These are phyloP conservation scores for Wickerhamiella lipophila DNA, from an alignment of 805 yeast genomes.

Conservation along the genomic window DNA sequence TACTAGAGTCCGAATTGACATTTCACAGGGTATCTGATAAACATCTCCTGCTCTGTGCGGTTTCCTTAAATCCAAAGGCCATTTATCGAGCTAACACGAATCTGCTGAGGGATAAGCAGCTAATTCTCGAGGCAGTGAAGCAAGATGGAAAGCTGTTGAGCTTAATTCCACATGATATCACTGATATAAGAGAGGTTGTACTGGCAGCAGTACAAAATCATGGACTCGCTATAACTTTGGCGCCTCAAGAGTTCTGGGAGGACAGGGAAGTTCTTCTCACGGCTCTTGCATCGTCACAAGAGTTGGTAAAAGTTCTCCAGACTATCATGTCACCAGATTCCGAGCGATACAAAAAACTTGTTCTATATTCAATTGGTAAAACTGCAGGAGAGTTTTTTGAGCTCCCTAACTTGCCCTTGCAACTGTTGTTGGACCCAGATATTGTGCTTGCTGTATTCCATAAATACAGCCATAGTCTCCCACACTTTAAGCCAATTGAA, in stretches of 20 bases:
- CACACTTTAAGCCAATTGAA: not conserved
- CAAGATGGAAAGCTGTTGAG: not conserved
- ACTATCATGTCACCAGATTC: not conserved
- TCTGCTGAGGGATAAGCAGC: not conserved
- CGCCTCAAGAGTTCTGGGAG: not conserved
- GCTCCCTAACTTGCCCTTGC: not conserved
- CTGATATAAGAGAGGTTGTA: not conserved
- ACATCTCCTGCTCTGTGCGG: not conserved
- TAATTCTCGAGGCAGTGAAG: not conserved
- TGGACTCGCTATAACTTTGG: not conserved
- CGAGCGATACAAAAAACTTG: not conserved
- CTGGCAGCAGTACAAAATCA: conserved; percentile 2
- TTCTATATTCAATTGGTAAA: not conserved
- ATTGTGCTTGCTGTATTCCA: conserved; percentile 4
- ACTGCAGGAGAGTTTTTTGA: not conserved
- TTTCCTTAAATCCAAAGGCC: not conserved
- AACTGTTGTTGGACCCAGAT: conserved; percentile 1
- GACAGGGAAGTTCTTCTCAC: not conserved
- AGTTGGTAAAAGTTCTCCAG: not conserved
- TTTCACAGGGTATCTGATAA: not conserved
- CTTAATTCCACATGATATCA: not conserved
- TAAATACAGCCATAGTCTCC: not conserved
- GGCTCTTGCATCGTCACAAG: not conserved
- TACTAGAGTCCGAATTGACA: not conserved
- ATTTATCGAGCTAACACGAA: not conserved